phyloP scores from a whole-genome alignment of 2,329 filamentous ascomycete genomes.

The Rhinocladiella similis region DNA sequence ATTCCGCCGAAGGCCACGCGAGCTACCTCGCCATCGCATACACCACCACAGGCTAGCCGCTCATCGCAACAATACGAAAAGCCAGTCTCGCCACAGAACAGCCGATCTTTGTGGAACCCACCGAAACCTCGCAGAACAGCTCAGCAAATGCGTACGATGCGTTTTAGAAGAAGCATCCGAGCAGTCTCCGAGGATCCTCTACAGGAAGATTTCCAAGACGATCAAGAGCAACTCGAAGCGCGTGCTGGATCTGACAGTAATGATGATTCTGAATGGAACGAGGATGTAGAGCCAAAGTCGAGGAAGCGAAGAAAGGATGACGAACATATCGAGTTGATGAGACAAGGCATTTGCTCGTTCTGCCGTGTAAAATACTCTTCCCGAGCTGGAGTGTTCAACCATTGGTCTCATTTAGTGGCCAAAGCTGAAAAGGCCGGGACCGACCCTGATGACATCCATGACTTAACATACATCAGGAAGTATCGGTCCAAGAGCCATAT shows the following conservation, averaged over 20 bases:
- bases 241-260: neutral
- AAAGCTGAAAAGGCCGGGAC: slow-evolving; percentile 10
- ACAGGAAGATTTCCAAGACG: slow-evolving; percentile 24
- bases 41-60: neutral
- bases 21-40: slow-evolving; percentile 4
- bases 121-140: slow-evolving; percentile 1
- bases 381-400: slow-evolving; percentile 16
- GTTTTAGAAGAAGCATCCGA: slow-evolving; percentile 5
- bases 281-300: neutral
- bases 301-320: slow-evolving; percentile 1
- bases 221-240: neutral
- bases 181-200: slow-evolving; percentile 30
- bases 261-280: slow-evolving; percentile 2
- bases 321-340: slow-evolving; percentile 18
- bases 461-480: slow-evolving; percentile 22
- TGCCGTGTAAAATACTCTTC: slow-evolving; percentile 20
- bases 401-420: slow-evolving; percentile 20
- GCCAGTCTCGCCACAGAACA: slow-evolving; percentile 3
- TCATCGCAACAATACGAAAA: neutral
- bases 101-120: slow-evolving; percentile 12
- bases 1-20: slow-evolving; percentile 3
- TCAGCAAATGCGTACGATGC: slow-evolving; percentile 3
- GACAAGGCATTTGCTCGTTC: slow-evolving; percentile 24
- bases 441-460: slow-evolving; percentile 24
- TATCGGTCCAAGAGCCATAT: slow-evolving; percentile 10